phyloP scores from a whole-genome alignment of 1,139 yeast species.

The Saccharomycopsis crataegensis region DNA sequence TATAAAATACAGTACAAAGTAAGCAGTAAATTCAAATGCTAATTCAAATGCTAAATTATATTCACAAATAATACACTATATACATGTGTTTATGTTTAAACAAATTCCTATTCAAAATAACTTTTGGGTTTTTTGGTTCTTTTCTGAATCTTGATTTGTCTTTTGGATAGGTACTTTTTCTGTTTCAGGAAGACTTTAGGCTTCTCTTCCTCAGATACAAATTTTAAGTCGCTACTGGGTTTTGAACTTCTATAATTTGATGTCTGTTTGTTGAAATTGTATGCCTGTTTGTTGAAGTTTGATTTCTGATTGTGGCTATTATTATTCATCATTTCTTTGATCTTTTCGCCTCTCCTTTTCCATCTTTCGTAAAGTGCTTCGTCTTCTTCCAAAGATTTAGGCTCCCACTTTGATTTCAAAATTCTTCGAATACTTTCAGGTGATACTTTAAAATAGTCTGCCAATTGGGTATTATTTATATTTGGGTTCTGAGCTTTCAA shows the following conservation, averaged over 20 bases:
- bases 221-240: neutral
- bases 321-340: constrained; percentile 22
- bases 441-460: constrained; percentile 59
- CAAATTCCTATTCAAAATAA: neutral
- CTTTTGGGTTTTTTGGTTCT: neutral
- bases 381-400: constrained; percentile 44
- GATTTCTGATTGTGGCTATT: neutral
- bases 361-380: constrained; percentile 41
- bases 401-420: constrained; percentile 69
- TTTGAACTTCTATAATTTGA: too few species aligned
- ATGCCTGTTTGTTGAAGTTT: neutral
- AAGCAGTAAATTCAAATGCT: too few species aligned
- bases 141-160: neutral
- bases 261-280: neutral
- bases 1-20: too few species aligned
- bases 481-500: constrained; percentile 54
- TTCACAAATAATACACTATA: neutral
- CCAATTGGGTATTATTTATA: constrained; percentile 51
- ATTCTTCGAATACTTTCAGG: constrained; percentile 83
- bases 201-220: neutral
- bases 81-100: neutral
- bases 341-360: constrained; percentile 36
- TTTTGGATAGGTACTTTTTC: neutral
- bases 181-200: neutral
- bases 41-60: neutral